Base-by-base conservation (phyloP, 805 yeast species). In the Schwanniomyces polymorphus region DNA sequence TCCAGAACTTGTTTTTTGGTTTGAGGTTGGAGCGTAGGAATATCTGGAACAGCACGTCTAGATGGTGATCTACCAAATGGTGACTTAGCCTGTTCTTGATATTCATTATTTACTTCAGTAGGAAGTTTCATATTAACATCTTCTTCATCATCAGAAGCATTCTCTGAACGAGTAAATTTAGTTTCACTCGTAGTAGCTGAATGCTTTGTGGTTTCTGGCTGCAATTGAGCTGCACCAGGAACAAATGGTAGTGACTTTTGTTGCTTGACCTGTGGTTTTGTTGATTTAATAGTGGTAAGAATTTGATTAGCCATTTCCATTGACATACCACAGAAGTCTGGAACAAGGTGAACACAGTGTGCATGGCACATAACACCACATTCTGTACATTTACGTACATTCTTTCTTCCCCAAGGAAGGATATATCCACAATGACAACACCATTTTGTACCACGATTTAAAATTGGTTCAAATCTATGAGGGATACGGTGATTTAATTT, bases 371-470 rank as follows among this genome's bases (percentile, higher is more conserved):
- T 89, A 17, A 91, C 82, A 27, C 96, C 96, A 82, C 99, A 94
- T 55, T 88, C 94, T 4, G 86, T 74, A 76, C 99, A 92, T 65
- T 90, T 94, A 43, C 97, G 79, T 9, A 91, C 95, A 57, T 88
- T 91, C 66, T 90, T 91, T 60, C 86, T 82, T 44, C 98, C 97
- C 86, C 97, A 86, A 14, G 99, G 98, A 52, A 94, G 76, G 44
- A 94, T 84, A 63, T 90, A 90, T 51, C 99, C 99, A 78, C 99
- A 94, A 65, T 94, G 99, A 58, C 98, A 94, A 71, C 99, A 94
- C 99, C 99, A 94, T 63, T 92, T 91, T 2, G 99, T 95, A 58
- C 97, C 95, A 68, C 91, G 85, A 61, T 94, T 94, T 14, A 94
- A 80, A 25, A 84, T 81, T n/a, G 92, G 91, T 55, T 88, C 97